Evolutionary conservation across 768 basidiomycete species (phyloP), one percentile per base, ranked within the genome.

Genomic region (Suillus subalutaceus): DNA sequence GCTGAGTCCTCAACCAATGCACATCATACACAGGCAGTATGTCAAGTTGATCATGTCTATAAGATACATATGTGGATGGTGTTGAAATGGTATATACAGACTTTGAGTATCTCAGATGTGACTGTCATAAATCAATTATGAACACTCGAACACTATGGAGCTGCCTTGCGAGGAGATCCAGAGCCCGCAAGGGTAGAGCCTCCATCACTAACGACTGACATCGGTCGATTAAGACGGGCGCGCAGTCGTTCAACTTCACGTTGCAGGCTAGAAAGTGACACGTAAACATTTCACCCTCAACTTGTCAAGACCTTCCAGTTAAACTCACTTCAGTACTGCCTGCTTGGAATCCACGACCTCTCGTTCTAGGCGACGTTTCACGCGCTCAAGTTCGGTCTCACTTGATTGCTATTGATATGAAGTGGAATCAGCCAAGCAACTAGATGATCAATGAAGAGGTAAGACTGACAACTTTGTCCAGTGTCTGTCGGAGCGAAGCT

Each of bases 281-380:
- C 8, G 38, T 60, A 60, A 43, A 60, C 3, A 43, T 30, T 12
- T 30, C 18, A 20, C 9, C 6, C 5, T 26, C 12, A 56, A 56
- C 12, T n/a, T 20, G 10, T 60, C 40, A 60, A 43, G 12, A 60
- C 16, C 38, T 26, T 26, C 8, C 8, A 30, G 16, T 40, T 18
- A 38, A 30, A 75, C 89, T 61, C 71, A 92, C 91, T 83, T 86
- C 18, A 92, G 80, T 50, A 87, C 83, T 67, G 85, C 86, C 75
- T 92, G 90, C 75, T 87, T 90, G 71, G 85, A 87, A 69, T 94
- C 92, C 6, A 79, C 85, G 38, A 89, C 90, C 70, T 94, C 92
- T 46, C 90, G 84, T 71, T 93, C 92, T 44, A 89, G 90, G 52
- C 90, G 84, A 40, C 92, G 87, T 75, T 92, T 92, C 30, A 84